These are phyloP conservation scores for Avena atlantica DNA, from an alignment of 176 grass and related monocot genomes.

Conservation along the genomic window DNA sequence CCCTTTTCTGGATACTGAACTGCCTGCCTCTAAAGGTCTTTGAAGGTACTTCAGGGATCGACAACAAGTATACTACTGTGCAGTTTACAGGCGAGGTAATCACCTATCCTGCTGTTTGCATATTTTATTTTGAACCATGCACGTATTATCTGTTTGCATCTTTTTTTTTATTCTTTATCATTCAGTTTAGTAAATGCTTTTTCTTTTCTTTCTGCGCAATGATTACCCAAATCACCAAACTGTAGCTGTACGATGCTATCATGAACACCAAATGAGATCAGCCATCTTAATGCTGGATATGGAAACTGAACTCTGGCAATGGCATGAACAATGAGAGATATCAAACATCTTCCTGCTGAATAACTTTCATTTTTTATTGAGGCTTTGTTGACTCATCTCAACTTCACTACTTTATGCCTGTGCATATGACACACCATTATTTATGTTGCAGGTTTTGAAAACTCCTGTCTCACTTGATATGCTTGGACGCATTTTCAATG, in stretches of 20 bases:
- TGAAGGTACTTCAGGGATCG: slow-evolving; percentile 95
- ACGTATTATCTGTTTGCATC: slow-evolving; percentile 16
- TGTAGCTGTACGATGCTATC: neutral
- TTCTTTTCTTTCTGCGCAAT: slow-evolving; percentile 5
- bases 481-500: slow-evolving; percentile 31
- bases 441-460: slow-evolving; percentile 26
- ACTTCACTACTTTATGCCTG: neutral
- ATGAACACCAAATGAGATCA: slow-evolving; percentile 12
- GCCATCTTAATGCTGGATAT: slow-evolving; percentile 4
- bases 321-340: neutral
- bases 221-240: neutral
- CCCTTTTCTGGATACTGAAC: slow-evolving; percentile 30
- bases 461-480: slow-evolving; percentile 32
- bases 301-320: slow-evolving; percentile 18
- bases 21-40: slow-evolving; percentile 64
- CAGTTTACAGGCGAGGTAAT: slow-evolving; percentile 91
- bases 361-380: slow-evolving; percentile 13
- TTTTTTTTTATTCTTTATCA: slow-evolving; percentile 2
- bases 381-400: neutral
- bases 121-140: neutral
- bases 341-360: neutral
- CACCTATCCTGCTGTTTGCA: slow-evolving; percentile 5
- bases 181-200: slow-evolving; percentile 29
- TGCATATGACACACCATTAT: neutral
- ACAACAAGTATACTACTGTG: slow-evolving; percentile 93